These are phyloP conservation scores for Mucuna pruriens DNA, from an alignment of 306 rosid species.

Conservation along the genomic window DNA sequence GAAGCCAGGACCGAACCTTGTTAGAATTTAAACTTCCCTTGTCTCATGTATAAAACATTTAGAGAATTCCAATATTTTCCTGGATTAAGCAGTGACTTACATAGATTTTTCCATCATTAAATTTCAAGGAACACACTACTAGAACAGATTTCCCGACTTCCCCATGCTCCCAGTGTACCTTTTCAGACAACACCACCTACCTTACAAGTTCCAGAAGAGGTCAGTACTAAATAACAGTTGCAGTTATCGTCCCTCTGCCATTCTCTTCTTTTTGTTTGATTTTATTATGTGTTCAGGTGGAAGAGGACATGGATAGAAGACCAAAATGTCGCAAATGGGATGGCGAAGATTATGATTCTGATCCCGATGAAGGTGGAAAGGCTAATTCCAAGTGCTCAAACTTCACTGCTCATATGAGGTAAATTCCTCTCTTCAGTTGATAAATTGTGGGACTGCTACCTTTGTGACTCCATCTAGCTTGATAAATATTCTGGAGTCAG, in stretches of 20 bases:
- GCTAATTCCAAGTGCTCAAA: constrained; percentile 35
- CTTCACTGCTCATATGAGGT: constrained; percentile 49
- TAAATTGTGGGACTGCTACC: neutral
- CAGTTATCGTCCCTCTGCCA: neutral
- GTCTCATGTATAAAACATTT: constrained; percentile 2
- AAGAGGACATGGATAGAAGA: constrained; percentile 74
- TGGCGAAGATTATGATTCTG: constrained; percentile 84
- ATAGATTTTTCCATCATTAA: neutral
- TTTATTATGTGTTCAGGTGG: constrained; percentile 57
- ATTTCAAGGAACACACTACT: constrained; percentile 57
- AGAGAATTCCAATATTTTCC: neutral
- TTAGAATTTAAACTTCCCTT: neutral
- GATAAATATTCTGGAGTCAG: neutral
- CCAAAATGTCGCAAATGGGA: constrained; percentile 83
- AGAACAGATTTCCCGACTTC: constrained; percentile 78
- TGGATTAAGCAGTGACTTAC: constrained; percentile 6
- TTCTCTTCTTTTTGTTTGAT: constrained; percentile 37
- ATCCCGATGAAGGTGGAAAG: constrained; percentile 62
- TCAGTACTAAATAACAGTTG: constrained; percentile 29
- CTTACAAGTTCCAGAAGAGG: constrained; percentile 77
- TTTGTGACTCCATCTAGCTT: neutral
- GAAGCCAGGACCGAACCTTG: constrained; percentile 8
- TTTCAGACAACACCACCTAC: constrained; percentile 74
- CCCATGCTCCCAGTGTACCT: constrained; percentile 84
- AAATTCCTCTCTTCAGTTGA: neutral